Percentiles rank a stretch among this genome's conserved stretches.
Conservation (phyloP, 371 early-diverging fungal species). For the Apophysomyces ossiformis region DNA sequence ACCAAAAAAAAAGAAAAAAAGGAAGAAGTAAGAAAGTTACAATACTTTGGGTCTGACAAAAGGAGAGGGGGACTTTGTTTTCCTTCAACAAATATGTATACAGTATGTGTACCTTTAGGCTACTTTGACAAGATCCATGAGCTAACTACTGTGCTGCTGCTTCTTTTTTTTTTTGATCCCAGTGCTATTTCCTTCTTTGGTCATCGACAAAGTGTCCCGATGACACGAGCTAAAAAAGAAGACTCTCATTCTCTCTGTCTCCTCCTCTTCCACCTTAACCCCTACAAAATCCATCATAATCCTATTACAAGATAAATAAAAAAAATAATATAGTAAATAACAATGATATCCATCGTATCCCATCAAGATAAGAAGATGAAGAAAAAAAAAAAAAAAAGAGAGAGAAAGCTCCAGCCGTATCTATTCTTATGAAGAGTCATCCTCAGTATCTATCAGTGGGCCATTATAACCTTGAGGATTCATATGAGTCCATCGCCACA, state of each 20-base stretch:
- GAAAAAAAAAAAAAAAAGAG: no score
- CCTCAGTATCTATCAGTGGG: neutral
- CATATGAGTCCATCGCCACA: slow-evolving; percentile 83
- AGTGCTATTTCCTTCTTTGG: neutral
- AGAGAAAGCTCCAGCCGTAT: neutral
- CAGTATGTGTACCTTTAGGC: neutral
- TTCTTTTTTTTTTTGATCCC: neutral
- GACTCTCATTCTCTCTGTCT: no score
- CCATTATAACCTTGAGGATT: slow-evolving; percentile 70
- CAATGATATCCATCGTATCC: no score
- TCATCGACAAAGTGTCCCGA: neutral
- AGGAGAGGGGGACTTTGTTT: neutral
- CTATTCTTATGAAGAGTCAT: neutral
- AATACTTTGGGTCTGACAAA: neutral
- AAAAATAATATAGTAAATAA: no score
- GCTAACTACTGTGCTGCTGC: neutral
- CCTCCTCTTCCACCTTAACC: no score
- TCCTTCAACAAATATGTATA: slow-evolving; percentile 1
- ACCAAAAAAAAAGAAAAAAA: no score
- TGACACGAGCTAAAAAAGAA: no score
- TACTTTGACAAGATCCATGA: neutral
- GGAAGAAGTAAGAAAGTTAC: no score
- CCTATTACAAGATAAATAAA: no score
- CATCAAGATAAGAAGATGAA: no score
- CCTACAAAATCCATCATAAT: no score